Evolutionary conservation across 345 rosid genomes (phyloP).

Genomic region (Conringia planisiliqua): DNA sequence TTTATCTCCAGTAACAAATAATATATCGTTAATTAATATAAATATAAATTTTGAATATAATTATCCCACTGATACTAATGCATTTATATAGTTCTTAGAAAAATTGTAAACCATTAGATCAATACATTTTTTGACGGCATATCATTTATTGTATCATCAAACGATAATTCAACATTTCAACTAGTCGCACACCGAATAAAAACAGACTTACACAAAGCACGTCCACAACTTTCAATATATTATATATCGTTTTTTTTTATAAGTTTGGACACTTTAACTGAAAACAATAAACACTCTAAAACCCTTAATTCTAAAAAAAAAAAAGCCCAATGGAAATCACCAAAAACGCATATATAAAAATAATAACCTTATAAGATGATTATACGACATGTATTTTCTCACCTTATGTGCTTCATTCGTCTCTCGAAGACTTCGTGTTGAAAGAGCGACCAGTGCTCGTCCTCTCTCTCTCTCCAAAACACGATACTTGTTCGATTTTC

Average conservation of each 20-base stretch:
- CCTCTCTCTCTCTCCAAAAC: slow-evolving; percentile 11
- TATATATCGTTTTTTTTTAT: background rate
- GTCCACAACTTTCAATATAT: background rate
- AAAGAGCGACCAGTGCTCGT: slow-evolving; percentile 33
- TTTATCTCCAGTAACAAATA: too few relatives aligned
- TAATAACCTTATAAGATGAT: background rate
- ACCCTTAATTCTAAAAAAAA: background rate
- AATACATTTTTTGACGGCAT: background rate
- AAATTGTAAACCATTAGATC: background rate
- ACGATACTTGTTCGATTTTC: slow-evolving; percentile 12
- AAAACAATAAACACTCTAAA: slow-evolving; percentile 23
- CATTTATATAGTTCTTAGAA: background rate
- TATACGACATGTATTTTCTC: slow-evolving; percentile 9
- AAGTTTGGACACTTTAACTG: slow-evolving; percentile 4
- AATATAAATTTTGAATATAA: too few relatives aligned
- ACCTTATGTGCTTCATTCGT: slow-evolving; percentile 1
- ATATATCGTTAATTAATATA: background rate
- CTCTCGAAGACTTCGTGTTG: slow-evolving; percentile 38
- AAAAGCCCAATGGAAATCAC: slow-evolving; percentile 8
- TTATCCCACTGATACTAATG: background rate
- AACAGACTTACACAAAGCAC: background rate
- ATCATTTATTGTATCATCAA: background rate
- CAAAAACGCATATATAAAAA: background rate
- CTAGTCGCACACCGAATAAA: background rate
- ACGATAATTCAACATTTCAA: background rate